A percentile compares a stretch with the other conserved stretches of the same genome.
Evolutionary conservation across 371 early-diverging fungal species (phyloP).

Genomic region (Mucor circinelloides): DNA sequence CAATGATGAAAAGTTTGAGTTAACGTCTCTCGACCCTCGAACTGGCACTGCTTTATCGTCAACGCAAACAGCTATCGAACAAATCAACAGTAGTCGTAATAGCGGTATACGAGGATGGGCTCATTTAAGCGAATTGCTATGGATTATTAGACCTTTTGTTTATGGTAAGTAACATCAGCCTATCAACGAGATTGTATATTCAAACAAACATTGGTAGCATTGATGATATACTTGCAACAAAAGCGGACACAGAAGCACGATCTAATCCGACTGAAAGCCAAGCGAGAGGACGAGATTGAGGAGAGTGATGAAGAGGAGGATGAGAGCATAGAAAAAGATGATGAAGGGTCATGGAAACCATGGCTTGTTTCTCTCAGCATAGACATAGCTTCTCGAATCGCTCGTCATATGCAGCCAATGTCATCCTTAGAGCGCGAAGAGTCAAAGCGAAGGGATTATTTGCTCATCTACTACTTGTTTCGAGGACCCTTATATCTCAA

Average conservation of each 20-base stretch:
- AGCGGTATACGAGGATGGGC: constrained; percentile 26
- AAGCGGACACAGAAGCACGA: background rate
- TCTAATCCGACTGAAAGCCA: background rate
- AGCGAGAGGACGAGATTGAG: background rate
- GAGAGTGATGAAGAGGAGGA: background rate
- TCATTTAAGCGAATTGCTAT: constrained; percentile 34
- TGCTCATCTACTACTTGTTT: constrained; percentile 40
- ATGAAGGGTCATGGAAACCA: constrained; percentile 38
- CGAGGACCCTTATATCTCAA: constrained; percentile 34
- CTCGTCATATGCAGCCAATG: constrained; percentile 32
- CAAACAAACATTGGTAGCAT: background rate
- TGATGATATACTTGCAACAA: constrained; percentile 16
- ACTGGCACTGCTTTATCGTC: constrained; percentile 35
- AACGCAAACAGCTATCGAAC: background rate
- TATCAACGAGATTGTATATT: background rate
- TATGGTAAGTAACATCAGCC: constrained; percentile 32
- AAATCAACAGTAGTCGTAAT: background rate
- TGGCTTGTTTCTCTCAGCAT: constrained; percentile 42
- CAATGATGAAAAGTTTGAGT: constrained; percentile 32
- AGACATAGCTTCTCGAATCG: constrained; percentile 29
- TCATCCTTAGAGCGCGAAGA: constrained; percentile 40
- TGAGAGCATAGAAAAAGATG: constrained; percentile 15
- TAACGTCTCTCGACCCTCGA: constrained; percentile 36
- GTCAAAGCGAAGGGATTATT: constrained; percentile 32
- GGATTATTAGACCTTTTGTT: constrained; percentile 42